phyloP scores from a whole-genome alignment of 2,329 filamentous ascomycete species.

The Talaromyces sp. region DNA sequence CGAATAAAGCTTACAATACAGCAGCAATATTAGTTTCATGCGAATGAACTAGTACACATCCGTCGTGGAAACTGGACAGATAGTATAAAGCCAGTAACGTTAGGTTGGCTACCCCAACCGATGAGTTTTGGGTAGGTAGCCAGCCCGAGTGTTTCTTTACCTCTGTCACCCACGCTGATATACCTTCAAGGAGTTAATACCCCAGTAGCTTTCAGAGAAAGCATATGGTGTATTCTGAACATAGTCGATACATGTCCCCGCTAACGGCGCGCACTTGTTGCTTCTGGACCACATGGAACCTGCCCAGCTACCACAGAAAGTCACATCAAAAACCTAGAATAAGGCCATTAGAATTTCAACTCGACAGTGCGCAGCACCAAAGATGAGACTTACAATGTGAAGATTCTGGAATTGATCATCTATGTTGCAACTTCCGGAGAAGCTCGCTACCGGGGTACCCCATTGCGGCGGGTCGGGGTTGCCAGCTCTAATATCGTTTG shows the following conservation, averaged over 20 bases:
- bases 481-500: conserved; percentile 62
- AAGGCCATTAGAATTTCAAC: background rate
- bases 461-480: conserved; percentile 68
- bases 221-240: conserved; percentile 70
- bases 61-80: too few relatives aligned
- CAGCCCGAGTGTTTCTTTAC: background rate
- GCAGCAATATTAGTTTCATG: too few relatives aligned
- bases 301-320: conserved; percentile 88
- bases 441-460: conserved; percentile 69
- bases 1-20: too few relatives aligned
- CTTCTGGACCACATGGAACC: conserved; percentile 65
- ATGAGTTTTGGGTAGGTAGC: too few relatives aligned
- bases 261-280: too few relatives aligned
- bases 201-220: conserved; percentile 76
- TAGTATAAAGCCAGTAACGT: too few relatives aligned
- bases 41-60: too few relatives aligned
- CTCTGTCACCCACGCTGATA: conserved; percentile 45
- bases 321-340: conserved; percentile 64
- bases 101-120: too few relatives aligned
- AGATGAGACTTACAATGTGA: conserved; percentile 57
- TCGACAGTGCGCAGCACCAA: background rate
- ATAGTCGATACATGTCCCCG: conserved; percentile 69
- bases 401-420: conserved; percentile 69
- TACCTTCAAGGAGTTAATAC: conserved; percentile 70
- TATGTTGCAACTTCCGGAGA: conserved; percentile 72